phyloP scores from a whole-genome alignment of 1,139 yeast genomes.

The Saccharomyces hybrid region DNA sequence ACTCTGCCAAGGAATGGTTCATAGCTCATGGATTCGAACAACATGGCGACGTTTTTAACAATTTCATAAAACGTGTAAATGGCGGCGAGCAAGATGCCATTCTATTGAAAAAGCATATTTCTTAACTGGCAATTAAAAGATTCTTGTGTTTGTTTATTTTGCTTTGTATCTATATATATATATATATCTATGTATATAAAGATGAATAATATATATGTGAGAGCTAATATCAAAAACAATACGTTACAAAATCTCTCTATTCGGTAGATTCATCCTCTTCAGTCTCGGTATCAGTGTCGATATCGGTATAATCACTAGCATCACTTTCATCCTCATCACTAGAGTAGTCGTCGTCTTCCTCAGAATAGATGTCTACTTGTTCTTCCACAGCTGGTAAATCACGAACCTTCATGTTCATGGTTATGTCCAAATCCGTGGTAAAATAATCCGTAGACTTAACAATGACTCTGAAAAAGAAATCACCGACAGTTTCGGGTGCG shows the following conservation, averaged over 20 bases:
- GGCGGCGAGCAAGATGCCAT: conserved; percentile 40
- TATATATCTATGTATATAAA: conserved; percentile 4
- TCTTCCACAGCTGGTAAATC: conserved; percentile 38
- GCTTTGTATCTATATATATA: background rate
- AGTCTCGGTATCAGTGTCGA: conserved; percentile 39
- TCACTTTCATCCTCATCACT: conserved; percentile 35
- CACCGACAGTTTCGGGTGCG: conserved; percentile 61
- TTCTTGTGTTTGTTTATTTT: background rate
- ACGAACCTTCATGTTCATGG: conserved; percentile 53
- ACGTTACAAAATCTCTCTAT: conserved; percentile 10
- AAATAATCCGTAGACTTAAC: conserved; percentile 62
- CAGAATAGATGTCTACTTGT: conserved; percentile 8
- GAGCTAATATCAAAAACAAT: background rate
- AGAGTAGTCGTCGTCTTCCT: conserved; percentile 21
- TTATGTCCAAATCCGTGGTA: conserved; percentile 64
- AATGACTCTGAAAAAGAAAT: conserved; percentile 54
- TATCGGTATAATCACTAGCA: conserved; percentile 38
- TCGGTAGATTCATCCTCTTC: conserved; percentile 25
- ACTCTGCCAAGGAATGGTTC: conserved; percentile 49
- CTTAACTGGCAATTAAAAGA: background rate
- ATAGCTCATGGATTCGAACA: conserved; percentile 44
- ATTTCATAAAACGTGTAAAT: conserved; percentile 44
- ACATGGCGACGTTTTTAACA: conserved; percentile 38
- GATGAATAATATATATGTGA: conserved; percentile 3
- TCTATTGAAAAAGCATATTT: conserved; percentile 26